Percentiles rank a stretch among this genome's conserved stretches.
These are phyloP conservation scores for Pseudozyma sp. DNA, from an alignment of 1,284 basidiomycete genomes.

Conservation along the genomic window DNA sequence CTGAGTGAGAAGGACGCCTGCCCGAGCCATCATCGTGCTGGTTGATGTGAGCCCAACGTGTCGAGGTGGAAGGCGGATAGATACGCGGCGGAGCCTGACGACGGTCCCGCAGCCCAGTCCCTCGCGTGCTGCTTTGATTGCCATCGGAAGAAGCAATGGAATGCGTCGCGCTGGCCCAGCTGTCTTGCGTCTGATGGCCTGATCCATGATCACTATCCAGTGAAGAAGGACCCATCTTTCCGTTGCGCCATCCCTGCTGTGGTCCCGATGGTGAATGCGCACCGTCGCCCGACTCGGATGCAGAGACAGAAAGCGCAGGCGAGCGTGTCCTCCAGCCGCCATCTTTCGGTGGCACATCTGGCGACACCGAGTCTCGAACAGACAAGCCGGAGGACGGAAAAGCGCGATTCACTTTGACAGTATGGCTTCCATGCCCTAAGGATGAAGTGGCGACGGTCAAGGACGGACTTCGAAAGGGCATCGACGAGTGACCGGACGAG, in stretches of 20 bases:
- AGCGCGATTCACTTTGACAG: not conserved
- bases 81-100: conserved; percentile 56
- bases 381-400: conserved; percentile 23
- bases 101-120: conserved; percentile 47
- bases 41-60: conserved; percentile 34
- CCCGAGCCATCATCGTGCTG: conserved; percentile 27
- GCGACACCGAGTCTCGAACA: conserved; percentile 19
- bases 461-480: conserved; percentile 30
- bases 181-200: conserved; percentile 36
- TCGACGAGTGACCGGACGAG: conserved; percentile 48
- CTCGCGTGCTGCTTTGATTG: conserved; percentile 14
- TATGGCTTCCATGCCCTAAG: conserved; percentile 13
- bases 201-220: conserved; percentile 16
- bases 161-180: conserved; percentile 35
- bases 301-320: conserved; percentile 28
- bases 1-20: conserved; percentile 24
- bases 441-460: conserved; percentile 34
- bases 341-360: conserved; percentile 32
- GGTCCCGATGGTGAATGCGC: conserved; percentile 8
- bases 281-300: conserved; percentile 20
- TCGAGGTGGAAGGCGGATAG: conserved; percentile 52
- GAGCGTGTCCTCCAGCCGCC: conserved; percentile 29
- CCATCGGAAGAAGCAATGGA: conserved; percentile 41
- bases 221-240: conserved; percentile 16
- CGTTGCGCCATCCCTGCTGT: not conserved